phyloP scores from a whole-genome alignment of 345 rosid genomes.

The Turnera subulata region DNA sequence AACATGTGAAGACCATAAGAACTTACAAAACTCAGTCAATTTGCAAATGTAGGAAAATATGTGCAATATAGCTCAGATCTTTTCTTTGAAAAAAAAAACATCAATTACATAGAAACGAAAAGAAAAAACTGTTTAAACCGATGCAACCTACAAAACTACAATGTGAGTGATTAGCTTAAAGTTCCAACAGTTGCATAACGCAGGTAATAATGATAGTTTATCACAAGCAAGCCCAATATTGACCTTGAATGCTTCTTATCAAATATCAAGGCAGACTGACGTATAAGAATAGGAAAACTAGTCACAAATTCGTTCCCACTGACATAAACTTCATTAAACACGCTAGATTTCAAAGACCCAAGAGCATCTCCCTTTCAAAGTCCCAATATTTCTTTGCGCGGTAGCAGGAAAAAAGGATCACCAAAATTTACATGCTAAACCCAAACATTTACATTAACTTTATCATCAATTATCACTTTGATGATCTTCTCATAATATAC shows the following conservation, averaged over 20 bases:
- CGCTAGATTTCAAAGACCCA: background rate
- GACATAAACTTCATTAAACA: background rate
- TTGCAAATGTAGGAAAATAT: background rate
- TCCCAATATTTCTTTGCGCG: background rate
- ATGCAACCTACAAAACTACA: background rate
- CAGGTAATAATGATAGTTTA: too few relatives aligned
- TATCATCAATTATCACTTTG: background rate
- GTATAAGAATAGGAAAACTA: too few relatives aligned
- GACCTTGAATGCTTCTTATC: too few relatives aligned
- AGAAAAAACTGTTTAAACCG: background rate
- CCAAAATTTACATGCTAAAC: background rate
- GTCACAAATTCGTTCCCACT: background rate
- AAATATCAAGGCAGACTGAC: too few relatives aligned
- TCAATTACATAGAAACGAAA: background rate
- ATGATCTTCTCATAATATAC: slow-evolving; percentile 2
- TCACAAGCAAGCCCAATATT: too few relatives aligned
- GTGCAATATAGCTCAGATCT: too few relatives aligned
- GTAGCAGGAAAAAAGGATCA: background rate
- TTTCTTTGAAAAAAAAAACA: too few relatives aligned
- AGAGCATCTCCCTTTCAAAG: background rate
- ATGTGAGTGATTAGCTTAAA: background rate
- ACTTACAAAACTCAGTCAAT: background rate
- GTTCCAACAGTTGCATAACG: background rate
- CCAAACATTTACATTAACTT: background rate
- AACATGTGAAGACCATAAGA: background rate